phyloP scores from a whole-genome alignment of 805 yeast genomes.

The Tetrapisispora arboricola region DNA sequence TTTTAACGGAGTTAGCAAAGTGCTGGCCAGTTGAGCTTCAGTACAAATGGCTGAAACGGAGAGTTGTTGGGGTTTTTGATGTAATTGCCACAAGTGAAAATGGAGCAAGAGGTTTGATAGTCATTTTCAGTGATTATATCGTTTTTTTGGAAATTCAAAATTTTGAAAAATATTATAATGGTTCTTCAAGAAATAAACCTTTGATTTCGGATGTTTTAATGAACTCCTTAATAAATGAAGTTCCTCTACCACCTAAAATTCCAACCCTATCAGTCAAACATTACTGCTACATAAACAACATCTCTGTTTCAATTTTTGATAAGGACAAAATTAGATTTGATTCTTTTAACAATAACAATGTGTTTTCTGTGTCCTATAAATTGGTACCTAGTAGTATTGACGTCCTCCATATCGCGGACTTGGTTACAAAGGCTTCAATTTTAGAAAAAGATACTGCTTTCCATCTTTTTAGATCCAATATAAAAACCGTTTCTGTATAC shows the following conservation, averaged over 20 bases:
- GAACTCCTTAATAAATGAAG: conserved; percentile 84
- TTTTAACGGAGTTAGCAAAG: conserved; percentile 71
- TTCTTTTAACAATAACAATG: conserved; percentile 11
- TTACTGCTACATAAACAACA: conserved; percentile 55
- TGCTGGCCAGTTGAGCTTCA: conserved; percentile 85
- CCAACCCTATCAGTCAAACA: conserved; percentile 61
- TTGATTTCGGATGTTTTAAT: conserved; percentile 69
- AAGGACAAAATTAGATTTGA: conserved; percentile 23
- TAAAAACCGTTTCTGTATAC: conserved; percentile 36
- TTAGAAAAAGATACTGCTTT: conserved; percentile 75
- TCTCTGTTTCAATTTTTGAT: conserved; percentile 38
- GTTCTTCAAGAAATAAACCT: conserved; percentile 28
- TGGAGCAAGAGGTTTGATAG: conserved; percentile 41
- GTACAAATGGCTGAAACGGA: conserved; percentile 77
- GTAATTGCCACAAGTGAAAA: conserved; percentile 29
- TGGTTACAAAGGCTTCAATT: conserved; percentile 52
- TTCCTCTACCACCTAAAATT: conserved; percentile 52
- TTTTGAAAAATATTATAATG: conserved; percentile 23
- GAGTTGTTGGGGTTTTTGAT: conserved; percentile 71
- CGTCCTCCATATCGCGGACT: conserved; percentile 49
- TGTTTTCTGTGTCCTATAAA: conserved; percentile 19
- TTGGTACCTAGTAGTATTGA: conserved; percentile 29
- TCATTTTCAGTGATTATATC: conserved; percentile 72
- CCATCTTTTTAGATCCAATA: conserved; percentile 57
- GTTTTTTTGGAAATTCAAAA: conserved; percentile 51